These are phyloP conservation scores for Asterochloris sp. DNA, from an alignment of 139 green algal genomes.

Conservation along the genomic window DNA sequence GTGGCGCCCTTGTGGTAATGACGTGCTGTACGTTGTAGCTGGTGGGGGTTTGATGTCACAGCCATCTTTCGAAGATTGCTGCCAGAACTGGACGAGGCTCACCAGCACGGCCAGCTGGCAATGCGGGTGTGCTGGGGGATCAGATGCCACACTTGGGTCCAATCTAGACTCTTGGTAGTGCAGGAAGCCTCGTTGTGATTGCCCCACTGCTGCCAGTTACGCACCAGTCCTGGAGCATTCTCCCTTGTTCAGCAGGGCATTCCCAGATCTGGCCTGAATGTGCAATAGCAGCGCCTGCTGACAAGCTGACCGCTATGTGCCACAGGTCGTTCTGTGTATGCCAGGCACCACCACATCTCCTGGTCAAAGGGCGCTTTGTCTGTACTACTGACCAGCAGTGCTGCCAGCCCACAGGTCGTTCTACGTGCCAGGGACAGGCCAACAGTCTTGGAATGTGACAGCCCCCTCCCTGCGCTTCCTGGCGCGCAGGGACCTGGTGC, in stretches of 20 bases:
- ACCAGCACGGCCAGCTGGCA: no score
- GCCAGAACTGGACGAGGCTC: no score
- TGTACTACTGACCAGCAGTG: no score
- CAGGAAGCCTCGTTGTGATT: no score
- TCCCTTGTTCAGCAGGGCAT: neutral
- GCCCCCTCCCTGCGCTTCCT: constrained; percentile 29
- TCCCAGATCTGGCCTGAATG: neutral
- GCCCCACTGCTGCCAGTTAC: no score
- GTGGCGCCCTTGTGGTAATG: no score
- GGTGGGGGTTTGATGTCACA: no score
- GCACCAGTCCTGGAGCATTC: neutral
- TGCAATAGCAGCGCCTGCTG: neutral
- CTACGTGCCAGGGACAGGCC: constrained; percentile 26
- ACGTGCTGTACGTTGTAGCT: no score
- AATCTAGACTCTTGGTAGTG: no score
- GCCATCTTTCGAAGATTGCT: no score
- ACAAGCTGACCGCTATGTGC: neutral
- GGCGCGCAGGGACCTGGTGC: constrained; percentile 7
- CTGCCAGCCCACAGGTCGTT: constrained; percentile 18
- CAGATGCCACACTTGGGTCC: no score
- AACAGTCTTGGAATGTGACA: constrained; percentile 32
- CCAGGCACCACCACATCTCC: neutral
- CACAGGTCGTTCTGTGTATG: neutral
- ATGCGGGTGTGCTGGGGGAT: no score
- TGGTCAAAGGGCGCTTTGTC: neutral